Conservation (phyloP, 2,329 filamentous ascomycete species). For the Elsinoe perseae region DNA sequence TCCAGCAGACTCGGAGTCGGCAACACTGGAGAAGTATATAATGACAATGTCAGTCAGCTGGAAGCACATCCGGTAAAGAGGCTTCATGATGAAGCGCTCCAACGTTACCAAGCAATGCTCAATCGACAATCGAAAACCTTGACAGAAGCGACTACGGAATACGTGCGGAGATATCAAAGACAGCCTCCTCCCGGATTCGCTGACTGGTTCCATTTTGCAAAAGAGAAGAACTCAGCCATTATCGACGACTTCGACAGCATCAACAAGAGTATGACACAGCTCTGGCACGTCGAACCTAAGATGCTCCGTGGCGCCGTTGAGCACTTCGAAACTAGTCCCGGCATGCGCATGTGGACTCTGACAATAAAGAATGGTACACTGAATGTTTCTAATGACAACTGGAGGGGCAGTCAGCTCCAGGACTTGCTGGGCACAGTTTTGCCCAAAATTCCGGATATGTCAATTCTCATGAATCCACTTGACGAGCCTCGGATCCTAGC, state of each 20-base stretch:
- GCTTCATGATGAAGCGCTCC: too few species aligned
- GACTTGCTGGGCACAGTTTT: not conserved
- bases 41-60: too few species aligned
- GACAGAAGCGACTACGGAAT: constrained; percentile 43
- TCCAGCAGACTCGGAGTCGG: too few species aligned
- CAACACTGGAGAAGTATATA: too few species aligned
- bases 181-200: constrained; percentile 54
- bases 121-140: constrained; percentile 36
- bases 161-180: constrained; percentile 45
- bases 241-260: constrained; percentile 57
- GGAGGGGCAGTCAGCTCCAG: too few species aligned
- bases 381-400: too few species aligned
- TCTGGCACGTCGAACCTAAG: constrained; percentile 45
- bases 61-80: too few species aligned
- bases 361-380: too few species aligned
- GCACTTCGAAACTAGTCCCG: too few species aligned
- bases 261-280: constrained; percentile 48
- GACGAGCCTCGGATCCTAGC: constrained; percentile 42
- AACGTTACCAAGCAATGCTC: too few species aligned
- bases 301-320: constrained; percentile 37
- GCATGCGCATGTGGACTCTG: too few species aligned
- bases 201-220: constrained; percentile 52
- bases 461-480: constrained; percentile 42
- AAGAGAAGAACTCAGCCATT: constrained; percentile 42
- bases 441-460: constrained; percentile 31